These are phyloP conservation scores for Triticum turgidum DNA, from an alignment of 176 grass and related monocot genomes.

Conservation along the genomic window DNA sequence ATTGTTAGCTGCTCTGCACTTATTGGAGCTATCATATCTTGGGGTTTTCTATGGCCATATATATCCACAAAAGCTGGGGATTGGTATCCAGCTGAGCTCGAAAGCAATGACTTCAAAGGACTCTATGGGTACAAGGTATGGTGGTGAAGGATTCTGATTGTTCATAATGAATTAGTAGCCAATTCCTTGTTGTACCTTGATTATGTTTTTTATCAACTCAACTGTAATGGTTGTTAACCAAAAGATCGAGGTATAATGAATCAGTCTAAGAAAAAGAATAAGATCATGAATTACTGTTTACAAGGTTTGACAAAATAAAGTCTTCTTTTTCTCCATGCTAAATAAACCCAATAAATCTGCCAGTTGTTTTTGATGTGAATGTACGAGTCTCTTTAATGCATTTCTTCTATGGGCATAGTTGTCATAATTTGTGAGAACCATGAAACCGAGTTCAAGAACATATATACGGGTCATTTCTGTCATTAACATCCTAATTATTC, in stretches of 20 bases:
- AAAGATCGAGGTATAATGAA: too few relatives aligned
- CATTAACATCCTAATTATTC: not conserved
- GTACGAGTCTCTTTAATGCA: not conserved
- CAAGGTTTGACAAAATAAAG: too few relatives aligned
- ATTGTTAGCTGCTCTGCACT: constrained; percentile 89
- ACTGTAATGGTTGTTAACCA: too few relatives aligned
- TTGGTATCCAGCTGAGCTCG: constrained; percentile 79
- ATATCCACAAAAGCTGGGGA: constrained; percentile 69
- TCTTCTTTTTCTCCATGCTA: not conserved
- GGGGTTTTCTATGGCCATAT: constrained; percentile 89
- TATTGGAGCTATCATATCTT: constrained; percentile 80
- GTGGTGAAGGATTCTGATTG: not conserved
- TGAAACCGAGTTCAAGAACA: not conserved
- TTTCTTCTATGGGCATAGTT: not conserved
- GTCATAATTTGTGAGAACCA: not conserved
- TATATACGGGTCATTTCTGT: not conserved
- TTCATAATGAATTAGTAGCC: not conserved
- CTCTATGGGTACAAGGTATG: constrained; percentile 88
- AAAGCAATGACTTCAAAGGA: constrained; percentile 79
- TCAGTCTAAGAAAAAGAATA: too few relatives aligned
- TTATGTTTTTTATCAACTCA: too few relatives aligned
- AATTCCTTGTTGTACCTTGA: too few relatives aligned
- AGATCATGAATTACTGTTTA: too few relatives aligned
- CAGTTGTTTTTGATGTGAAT: too few relatives aligned
- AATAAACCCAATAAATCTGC: not conserved